A percentile compares a stretch with the other conserved stretches of the same genome.
These are phyloP conservation scores for Suhomyces panamericanus DNA, from an alignment of 1,139 yeast genomes.

Conservation along the genomic window DNA sequence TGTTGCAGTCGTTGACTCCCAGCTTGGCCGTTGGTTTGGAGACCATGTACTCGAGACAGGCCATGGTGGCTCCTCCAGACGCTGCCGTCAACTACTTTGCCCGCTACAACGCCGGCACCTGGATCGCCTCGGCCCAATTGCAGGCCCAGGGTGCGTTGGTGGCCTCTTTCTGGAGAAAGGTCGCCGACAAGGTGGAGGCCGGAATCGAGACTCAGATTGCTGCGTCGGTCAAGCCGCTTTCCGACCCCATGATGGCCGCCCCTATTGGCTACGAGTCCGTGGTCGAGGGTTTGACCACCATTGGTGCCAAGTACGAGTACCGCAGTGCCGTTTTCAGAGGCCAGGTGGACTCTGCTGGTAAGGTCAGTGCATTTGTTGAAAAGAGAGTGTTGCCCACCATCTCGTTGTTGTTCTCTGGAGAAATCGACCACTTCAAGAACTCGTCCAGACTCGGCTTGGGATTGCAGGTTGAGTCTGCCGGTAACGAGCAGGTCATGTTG, in stretches of 20 bases:
- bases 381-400: conserved; percentile 92
- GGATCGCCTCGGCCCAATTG: conserved; percentile 94
- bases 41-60: conserved; percentile 83
- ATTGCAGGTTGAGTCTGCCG: conserved; percentile 91
- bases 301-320: conserved; percentile 98
- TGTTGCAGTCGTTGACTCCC: conserved; percentile 86
- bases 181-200: conserved; percentile 91
- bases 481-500: conserved; percentile 79
- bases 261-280: conserved; percentile 80
- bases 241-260: conserved; percentile 78
- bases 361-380: conserved; percentile 87
- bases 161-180: conserved; percentile 93
- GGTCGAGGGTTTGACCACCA: conserved; percentile 86
- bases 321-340: conserved; percentile 96
- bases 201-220: conserved; percentile 91
- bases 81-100: conserved; percentile 89
- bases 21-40: conserved; percentile 88
- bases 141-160: conserved; percentile 90
- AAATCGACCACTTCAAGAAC: conserved; percentile 86
- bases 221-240: conserved; percentile 74
- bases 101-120: conserved; percentile 81
- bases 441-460: conserved; percentile 89
- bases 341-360: conserved; percentile 88
- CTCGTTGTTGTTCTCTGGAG: conserved; percentile 83
- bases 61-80: conserved; percentile 78